Base-by-base conservation (phyloP, 345 rosid species). In the Laguncularia racemosa region DNA sequence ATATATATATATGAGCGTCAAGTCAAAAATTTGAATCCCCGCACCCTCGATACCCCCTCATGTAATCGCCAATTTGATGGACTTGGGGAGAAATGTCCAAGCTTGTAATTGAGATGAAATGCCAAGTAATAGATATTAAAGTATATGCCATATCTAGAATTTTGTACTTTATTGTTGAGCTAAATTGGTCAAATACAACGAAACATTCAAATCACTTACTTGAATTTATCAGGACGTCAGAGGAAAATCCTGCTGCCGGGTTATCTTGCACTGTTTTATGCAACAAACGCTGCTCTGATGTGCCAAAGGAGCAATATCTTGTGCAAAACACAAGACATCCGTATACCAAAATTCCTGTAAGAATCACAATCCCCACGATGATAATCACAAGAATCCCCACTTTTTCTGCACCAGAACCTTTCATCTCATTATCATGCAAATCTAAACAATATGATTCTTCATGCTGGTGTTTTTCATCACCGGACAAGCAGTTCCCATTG, bases 401-500 rank as follows among this genome's bases (percentile, higher is more conserved):
- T 61, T 67, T 56, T 67, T 48, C 72, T 23, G 74, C 59, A 54
- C 66, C 50, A 33, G 76, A 55, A 38, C 62, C 58, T 66, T 52
- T 68, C 71, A 71, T 65, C 60, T 66, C 65, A 26, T 8, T 7
- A 2, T 20, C 57, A 0, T 68, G 76, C 61, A 65, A 55, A 56
- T 75, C 70, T 33, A 60, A 58, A 55, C 95, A 87, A 51, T 74
- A 76, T 44, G 91, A 80, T 69, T 70, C 56, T 2, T 68, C 61
- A 55, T 73, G 81, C 76, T 87, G 95, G 45, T 72, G 63, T 58
- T 50, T 43, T 44, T 56, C 59, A 47, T 43, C 71, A 16, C 69
- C 44, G 20, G 87, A 82, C 38, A 87, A 69, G 71, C 91, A 87
- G 63, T 87, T 87, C 19, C 85, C 84, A 43, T 61, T 73, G 44